Evolutionary conservation across 176 grass and related monocot genomes (phyloP), one percentile per base, ranked within the genome.

Genomic region (Miscanthus lutarioriparius): DNA sequence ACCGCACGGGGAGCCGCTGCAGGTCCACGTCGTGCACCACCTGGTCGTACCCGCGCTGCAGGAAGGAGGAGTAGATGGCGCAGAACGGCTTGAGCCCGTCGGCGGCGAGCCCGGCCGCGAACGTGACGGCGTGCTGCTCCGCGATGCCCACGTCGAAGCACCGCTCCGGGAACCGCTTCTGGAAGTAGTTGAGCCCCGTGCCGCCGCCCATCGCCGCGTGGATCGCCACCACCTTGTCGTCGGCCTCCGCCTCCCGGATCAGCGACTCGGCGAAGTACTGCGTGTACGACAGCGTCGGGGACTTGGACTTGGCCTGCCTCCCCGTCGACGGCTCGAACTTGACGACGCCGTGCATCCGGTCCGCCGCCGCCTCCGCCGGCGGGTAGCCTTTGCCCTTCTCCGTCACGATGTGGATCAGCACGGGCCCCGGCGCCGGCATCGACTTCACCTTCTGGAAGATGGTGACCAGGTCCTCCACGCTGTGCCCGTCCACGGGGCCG

Each of bases 81-180:
- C 96, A 99, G 87, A 99, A 99, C 2, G 96, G 96, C 86, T 94
- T 96, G 61, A 99, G 84, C 28, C 96, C 96, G 65, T 99, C 93
- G 3, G 93, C 1, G 13, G 96, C 96, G 23, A 99, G 78, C 66
- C 96, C 93, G 8, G 96, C 93, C 0, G 96, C 91, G 86, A 99
- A 99, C 5, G 96, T 99, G 20, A 99, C 93, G 0, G 96, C 96
- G 78, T 99, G 96, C 92, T 99, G 96, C 87, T 99, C 93, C 1
- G 96, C 96, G 43, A 99, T 99, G 45, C 96, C 96, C 15, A 99
- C 96, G 77, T 99, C 96, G 81, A 95, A 99, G 93, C 96, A 99
- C 66, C 91, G 90, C 35, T 96, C 96, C 5, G 96, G 96, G 80
- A 96, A 99, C 37, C 62, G 70, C 65, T 92, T 92, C 61, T 99